Evolutionary conservation across 345 rosid genomes (phyloP).

Genomic region (Microthlaspi erraticum): DNA sequence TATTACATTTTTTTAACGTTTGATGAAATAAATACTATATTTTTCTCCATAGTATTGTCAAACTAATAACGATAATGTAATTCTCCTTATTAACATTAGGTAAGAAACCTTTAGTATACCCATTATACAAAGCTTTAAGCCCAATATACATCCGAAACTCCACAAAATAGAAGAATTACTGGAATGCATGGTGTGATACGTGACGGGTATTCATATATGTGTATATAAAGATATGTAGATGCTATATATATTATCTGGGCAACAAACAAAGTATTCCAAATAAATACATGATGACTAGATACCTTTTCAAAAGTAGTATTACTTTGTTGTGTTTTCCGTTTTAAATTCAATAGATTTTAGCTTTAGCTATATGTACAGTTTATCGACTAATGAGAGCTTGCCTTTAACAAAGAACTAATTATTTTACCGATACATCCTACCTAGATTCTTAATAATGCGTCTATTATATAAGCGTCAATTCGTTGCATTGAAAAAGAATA

Average conservation of each 20-base stretch:
- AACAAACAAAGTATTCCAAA: constrained; percentile 26
- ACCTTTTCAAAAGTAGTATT: constrained; percentile 15
- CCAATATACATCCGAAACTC: too few species aligned
- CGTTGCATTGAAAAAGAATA: neutral
- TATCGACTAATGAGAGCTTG: constrained; percentile 12
- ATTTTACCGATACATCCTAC: constrained; percentile 4
- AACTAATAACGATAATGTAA: too few species aligned
- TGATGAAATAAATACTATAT: constrained; percentile 1
- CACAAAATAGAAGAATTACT: too few species aligned
- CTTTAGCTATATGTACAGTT: constrained; percentile 21
- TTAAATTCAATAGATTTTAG: neutral
- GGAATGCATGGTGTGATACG: too few species aligned
- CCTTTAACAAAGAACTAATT: neutral
- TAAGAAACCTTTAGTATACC: too few species aligned
- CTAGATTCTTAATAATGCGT: constrained; percentile 31
- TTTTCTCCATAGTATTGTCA: too few species aligned
- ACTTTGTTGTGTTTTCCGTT: constrained; percentile 12
- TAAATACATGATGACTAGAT: constrained; percentile 24
- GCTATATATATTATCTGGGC: neutral
- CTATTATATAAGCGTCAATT: constrained; percentile 10
- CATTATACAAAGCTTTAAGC: too few species aligned
- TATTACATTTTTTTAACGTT: constrained; percentile 11
- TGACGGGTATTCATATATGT: too few species aligned
- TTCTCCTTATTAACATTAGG: too few species aligned
- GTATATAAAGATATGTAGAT: neutral